phyloP scores from a whole-genome alignment of 202 grass and related monocot genomes.

The Tripidium arundinaceum region DNA sequence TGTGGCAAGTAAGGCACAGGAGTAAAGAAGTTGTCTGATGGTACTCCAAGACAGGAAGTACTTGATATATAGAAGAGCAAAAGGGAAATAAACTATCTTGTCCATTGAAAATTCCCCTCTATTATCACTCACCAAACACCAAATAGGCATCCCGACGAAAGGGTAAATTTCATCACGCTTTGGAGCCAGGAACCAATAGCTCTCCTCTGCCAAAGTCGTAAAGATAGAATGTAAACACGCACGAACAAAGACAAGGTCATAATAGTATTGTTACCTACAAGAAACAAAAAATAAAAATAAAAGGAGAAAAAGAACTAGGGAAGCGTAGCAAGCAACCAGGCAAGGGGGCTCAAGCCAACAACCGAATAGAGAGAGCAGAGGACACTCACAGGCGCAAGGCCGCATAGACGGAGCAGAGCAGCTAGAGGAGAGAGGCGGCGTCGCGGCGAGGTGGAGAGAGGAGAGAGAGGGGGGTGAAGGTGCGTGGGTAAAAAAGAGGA shows the following conservation, averaged over 20 bases:
- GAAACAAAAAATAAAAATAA: not conserved
- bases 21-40: not conserved
- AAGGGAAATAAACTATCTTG: not conserved
- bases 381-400: not conserved
- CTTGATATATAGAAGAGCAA: no score
- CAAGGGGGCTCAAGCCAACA: not conserved
- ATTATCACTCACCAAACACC: not conserved
- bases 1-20: not conserved
- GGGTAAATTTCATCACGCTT: not conserved
- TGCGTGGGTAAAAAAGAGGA: conserved; percentile 23
- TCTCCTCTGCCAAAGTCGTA: conserved; percentile 21
- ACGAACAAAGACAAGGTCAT: conserved; percentile 23
- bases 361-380: conserved; percentile 21
- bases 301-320: not conserved
- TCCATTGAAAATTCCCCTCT: not conserved
- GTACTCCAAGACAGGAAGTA: no score
- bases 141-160: not conserved
- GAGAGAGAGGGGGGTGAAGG: not conserved
- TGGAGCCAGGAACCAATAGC: not conserved
- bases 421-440: not conserved
- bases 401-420: not conserved
- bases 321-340: conserved; percentile 3
- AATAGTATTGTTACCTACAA: not conserved
- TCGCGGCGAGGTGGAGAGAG: not conserved
- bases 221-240: conserved; percentile 23